Base-by-base conservation (phyloP, 1,139 yeast genomes). In the Saccharomyces pastorianus region DNA sequence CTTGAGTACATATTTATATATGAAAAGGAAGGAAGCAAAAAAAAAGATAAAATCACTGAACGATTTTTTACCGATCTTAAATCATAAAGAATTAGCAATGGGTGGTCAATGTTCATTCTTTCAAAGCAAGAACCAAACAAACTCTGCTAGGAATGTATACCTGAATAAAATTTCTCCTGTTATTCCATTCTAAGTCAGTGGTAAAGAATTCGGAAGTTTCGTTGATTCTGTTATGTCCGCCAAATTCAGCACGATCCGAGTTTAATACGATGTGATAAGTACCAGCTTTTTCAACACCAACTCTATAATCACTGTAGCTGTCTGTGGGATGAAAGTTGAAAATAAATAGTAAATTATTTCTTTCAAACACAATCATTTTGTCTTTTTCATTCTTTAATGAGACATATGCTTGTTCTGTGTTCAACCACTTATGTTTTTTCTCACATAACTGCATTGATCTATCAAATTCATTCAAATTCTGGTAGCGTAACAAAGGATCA, bases 321-420 rank as follows among this genome's bases (percentile, higher is more conserved):
- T 87, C 76, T 0, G 86, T 80, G 41, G 96, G 93, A 69, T 93
- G 90, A 76, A 93, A 88, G 71, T 93, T 93, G 76, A 90, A 90
- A 47, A 91, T 77, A 67, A 91, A 93, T 53, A 93, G 67, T 34
- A 88, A 77, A 0, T 93, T 95, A 52, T 87, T 89, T 62, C 97
- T 81, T 71, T 93, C 98, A 73, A 84, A 93, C 0, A 83, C 96
- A 58, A 93, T 72, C 50, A 93, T 85, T 71, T 91, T 91, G 73
- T 93, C 99, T 42, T 77, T 77, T 63, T 91, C 96, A 67, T 93
- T 83, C 67, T 93, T 91, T 66, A 91, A 77, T 0, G 96, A 88
- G 48, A 93, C 83, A 65, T 87, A 93, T 3, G 96, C 96, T 67
- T 84, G 93, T 1, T 84, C 84, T 14, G 88, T 76, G 59, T 82